Base-by-base conservation (phyloP, 148 eudicot species). In the Talinum fruticosum region DNA sequence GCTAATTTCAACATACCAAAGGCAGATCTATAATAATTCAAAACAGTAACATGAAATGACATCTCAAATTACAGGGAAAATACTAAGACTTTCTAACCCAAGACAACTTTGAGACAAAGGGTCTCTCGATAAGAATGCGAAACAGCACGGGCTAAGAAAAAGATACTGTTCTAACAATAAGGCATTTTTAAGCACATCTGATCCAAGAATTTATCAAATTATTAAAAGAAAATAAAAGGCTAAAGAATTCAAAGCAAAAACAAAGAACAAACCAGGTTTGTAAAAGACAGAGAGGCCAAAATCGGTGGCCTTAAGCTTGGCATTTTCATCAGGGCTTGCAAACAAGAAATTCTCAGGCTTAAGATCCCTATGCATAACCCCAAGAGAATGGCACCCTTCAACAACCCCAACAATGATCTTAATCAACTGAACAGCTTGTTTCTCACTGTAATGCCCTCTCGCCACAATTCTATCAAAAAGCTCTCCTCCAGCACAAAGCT, bases 261-360 rank as follows among this genome's bases (percentile, higher is more conserved):
- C 14, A 51, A 76, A 69, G 47, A 77, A 75, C 89, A 4, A 80
- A 91, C 95, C 95, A 75, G 95, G 95, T 84, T 91, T 91, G 79
- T 88, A 90, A 72, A 90, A 90, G 15, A 90, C 79, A 30, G 94
- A 90, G 36, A 90, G 83, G 6, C 94, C 95, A 26, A 91, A 91
- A 87, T 91, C 95, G 14, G 90, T 89, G 49, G 95, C 85, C 87
- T 91, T 84, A 41, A 91, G 92, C 78, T 78, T 82, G 57, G 95
- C 90, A 85, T 91, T 87, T 61, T 91, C 95, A 44, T 83, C 87
- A 30, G 77, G n/a, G 28, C 83, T 73, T 72, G 86, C 88, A 78
- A 91, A 91, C 78, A 91, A 73, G 77, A 91, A 91, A 88, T 91
- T 91, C 86, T 91, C 95, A 71, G 92, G 95, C 83, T 91, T 91